phyloP scores from a whole-genome alignment of 1,284 basidiomycete species.

The Naganishia cerealis region DNA sequence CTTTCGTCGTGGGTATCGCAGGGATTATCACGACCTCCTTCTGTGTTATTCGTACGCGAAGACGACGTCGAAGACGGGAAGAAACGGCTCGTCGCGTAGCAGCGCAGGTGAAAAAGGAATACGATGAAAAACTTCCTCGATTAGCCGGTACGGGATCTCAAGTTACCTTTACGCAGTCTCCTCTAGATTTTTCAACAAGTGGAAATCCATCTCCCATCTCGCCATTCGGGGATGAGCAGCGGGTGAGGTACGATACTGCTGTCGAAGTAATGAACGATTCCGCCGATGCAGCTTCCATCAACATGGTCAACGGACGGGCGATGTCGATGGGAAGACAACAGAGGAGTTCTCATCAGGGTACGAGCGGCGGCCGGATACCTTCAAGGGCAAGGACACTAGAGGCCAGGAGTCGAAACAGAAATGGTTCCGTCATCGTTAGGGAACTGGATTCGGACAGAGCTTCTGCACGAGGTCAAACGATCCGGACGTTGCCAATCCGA shows the following conservation, averaged over 20 bases:
- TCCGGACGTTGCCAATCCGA: constrained; percentile 27
- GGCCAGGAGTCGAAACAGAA: constrained; percentile 3
- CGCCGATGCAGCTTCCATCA: constrained; percentile 18
- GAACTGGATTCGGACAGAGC: constrained; percentile 14
- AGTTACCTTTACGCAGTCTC: not conserved
- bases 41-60: constrained; percentile 12
- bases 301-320: constrained; percentile 22
- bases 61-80: constrained; percentile 8
- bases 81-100: constrained; percentile 19
- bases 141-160: not conserved
- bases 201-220: constrained; percentile 5
- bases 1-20: constrained; percentile 16
- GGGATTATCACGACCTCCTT: constrained; percentile 8
- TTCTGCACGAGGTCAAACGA: constrained; percentile 16
- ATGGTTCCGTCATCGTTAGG: not conserved
- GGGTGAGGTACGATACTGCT: constrained; percentile 14
- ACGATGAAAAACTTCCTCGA: constrained; percentile 25
- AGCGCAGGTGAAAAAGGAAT: constrained; percentile 27
- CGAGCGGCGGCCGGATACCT: not conserved
- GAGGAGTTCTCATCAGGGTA: not conserved
- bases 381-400: constrained; percentile 18
- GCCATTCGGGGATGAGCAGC: constrained; percentile 22
- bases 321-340: constrained; percentile 18
- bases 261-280: constrained; percentile 5
- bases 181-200: not conserved